Conservation (phyloP, 495 filamentous ascomycete species). For the Alectoria sarmentosa region DNA sequence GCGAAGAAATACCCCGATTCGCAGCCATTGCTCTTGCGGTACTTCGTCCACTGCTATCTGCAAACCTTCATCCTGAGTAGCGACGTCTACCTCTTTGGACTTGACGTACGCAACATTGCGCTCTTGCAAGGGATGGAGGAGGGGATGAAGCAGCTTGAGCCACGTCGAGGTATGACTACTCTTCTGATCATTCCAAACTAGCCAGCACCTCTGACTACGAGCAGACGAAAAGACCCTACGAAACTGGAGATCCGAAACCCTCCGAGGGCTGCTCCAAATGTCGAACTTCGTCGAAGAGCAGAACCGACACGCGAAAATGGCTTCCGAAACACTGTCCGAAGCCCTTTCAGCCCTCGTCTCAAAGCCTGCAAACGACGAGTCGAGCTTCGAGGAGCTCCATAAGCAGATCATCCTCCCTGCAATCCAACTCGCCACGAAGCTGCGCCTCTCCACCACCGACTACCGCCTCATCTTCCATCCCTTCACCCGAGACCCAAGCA, state of each 20-base stretch:
- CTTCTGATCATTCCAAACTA: no score
- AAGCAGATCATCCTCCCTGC: conserved; percentile 17
- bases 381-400: conserved; percentile 15
- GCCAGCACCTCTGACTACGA: neutral
- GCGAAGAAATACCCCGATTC: conserved; percentile 20
- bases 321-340: conserved; percentile 15
- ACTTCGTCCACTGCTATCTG: conserved; percentile 22
- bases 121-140: conserved; percentile 22
- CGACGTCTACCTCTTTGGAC: conserved; percentile 24
- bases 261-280: conserved; percentile 19
- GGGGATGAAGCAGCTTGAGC: conserved; percentile 22
- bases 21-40: conserved; percentile 22
- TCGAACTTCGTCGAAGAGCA: conserved; percentile 18
- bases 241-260: conserved; percentile 25
- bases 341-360: conserved; percentile 18
- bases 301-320: conserved; percentile 7
- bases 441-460: conserved; percentile 21
- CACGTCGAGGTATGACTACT: conserved; percentile 14
- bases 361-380: neutral
- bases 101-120: conserved; percentile 14
- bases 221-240: conserved; percentile 21
- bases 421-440: conserved; percentile 9
- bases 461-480: conserved; percentile 20
- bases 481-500: conserved; percentile 9
- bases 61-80: conserved; percentile 15